phyloP scores from a whole-genome alignment of 306 rosid species.

The Rosa persica region DNA sequence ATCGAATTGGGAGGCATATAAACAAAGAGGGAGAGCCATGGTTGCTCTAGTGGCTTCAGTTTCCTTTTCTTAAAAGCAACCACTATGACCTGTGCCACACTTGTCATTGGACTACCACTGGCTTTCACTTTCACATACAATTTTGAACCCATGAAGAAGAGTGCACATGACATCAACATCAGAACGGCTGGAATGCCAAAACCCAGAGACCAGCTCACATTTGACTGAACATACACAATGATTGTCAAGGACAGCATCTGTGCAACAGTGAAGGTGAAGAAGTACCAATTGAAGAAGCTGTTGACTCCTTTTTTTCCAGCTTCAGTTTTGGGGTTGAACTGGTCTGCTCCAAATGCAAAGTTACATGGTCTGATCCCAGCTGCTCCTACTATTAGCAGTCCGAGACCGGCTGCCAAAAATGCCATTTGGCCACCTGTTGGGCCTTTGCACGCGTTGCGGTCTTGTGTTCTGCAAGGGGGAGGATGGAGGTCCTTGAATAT shows the following conservation, averaged over 20 bases:
- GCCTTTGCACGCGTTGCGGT: slow-evolving; percentile 45
- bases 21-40: slow-evolving; percentile 54
- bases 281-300: slow-evolving; percentile 93
- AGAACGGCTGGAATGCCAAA: slow-evolving; percentile 72
- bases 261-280: slow-evolving; percentile 70
- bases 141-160: slow-evolving; percentile 69
- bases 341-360: slow-evolving; percentile 90
- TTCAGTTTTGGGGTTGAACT: slow-evolving; percentile 73
- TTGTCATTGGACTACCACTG: slow-evolving; percentile 75
- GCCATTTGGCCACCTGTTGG: slow-evolving; percentile 68
- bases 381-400: slow-evolving; percentile 61
- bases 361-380: slow-evolving; percentile 87
- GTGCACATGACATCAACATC: slow-evolving; percentile 56
- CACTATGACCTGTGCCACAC: slow-evolving; percentile 66
- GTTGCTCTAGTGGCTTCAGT: slow-evolving; percentile 46
- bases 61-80: slow-evolving; percentile 60
- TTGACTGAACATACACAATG: slow-evolving; percentile 73
- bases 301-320: slow-evolving; percentile 75
- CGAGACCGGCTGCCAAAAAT: slow-evolving; percentile 57
- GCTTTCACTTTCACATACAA: slow-evolving; percentile 74
- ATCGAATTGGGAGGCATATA: slow-evolving; percentile 49
- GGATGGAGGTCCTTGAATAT: slow-evolving; percentile 71
- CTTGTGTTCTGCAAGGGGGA: slow-evolving; percentile 48
- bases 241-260: slow-evolving; percentile 60
- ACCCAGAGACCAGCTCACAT: slow-evolving; percentile 79